Evolutionary conservation across 2,329 filamentous ascomycete genomes (phyloP).

Genomic region (Diaporthe longicolla): DNA sequence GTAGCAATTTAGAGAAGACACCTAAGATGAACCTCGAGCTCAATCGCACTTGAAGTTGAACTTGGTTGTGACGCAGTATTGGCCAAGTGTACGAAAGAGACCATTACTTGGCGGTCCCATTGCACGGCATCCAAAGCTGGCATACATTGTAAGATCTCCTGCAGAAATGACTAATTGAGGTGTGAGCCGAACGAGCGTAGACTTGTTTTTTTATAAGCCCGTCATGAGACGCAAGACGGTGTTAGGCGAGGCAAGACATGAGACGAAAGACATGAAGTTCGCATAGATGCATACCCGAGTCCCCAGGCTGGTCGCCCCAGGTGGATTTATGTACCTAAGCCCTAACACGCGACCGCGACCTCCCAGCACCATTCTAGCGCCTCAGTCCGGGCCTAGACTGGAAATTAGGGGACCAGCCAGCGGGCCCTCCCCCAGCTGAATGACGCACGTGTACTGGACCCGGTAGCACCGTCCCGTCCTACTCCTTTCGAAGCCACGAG

Average conservation of each 20-base stretch:
- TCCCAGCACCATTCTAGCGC: neutral
- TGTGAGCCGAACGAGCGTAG: no score
- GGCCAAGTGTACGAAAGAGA: no score
- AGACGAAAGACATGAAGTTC: neutral
- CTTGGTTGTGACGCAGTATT: neutral
- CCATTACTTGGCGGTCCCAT: no score
- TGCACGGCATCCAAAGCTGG: no score
- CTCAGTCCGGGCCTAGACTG: constrained; percentile 21
- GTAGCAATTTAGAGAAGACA: neutral
- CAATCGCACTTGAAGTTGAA: no score
- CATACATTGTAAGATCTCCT: neutral
- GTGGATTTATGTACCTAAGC: neutral
- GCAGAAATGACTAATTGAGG: no score
- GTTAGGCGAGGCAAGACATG: neutral
- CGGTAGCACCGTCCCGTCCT: no score
- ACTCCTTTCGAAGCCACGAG: constrained; percentile 22
- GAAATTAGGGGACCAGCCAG: constrained; percentile 38
- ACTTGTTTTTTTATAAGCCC: no score
- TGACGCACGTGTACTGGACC: constrained; percentile 29
- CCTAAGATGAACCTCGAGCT: neutral
- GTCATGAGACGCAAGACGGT: no score
- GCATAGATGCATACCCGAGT: constrained; percentile 2
- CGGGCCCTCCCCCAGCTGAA: constrained; percentile 3
- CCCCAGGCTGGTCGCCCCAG: neutral
- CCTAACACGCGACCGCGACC: neutral